phyloP scores from a whole-genome alignment of 164 flowering plant genomes.

The Piper betle region DNA sequence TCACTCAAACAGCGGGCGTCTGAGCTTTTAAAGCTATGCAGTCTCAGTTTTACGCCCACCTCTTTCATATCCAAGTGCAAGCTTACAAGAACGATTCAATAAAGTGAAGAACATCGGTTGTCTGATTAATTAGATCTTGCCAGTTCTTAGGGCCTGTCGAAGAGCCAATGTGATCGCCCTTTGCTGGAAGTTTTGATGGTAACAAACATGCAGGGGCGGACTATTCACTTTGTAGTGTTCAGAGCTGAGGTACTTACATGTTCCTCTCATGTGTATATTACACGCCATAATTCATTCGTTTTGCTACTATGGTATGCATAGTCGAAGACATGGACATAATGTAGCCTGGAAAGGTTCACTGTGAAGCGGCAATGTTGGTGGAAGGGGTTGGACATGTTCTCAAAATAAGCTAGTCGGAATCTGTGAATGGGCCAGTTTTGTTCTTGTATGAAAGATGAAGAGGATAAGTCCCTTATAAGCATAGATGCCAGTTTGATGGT shows the following conservation, averaged over 20 bases:
- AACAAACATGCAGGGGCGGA: not conserved
- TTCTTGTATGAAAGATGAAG: not conserved
- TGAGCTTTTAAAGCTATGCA: conserved; percentile 75
- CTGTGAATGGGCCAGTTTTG: not conserved
- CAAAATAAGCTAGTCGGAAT: not conserved
- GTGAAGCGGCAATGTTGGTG: not conserved
- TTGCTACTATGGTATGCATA: not conserved
- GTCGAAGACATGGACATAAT: not conserved
- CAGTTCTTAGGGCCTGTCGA: conserved; percentile 3
- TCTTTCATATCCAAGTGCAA: conserved; percentile 88
- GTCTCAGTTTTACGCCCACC: conserved; percentile 62
- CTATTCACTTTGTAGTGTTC: not conserved
- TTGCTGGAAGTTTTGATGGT: not conserved
- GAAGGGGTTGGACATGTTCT: not conserved
- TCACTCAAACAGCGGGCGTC: conserved; percentile 63
- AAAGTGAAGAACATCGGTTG: conserved; percentile 6
- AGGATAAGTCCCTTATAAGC: not conserved
- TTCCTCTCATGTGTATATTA: not conserved
- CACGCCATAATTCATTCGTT: not conserved
- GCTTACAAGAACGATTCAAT: conserved; percentile 84
- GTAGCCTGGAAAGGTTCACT: not conserved
- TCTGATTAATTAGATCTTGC: not conserved
- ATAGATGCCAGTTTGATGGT: not conserved
- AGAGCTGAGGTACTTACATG: not conserved
- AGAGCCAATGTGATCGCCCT: conserved; percentile 1